Conservation (phyloP, 73 alveolate species). For the Paramecium primaurelia region DNA sequence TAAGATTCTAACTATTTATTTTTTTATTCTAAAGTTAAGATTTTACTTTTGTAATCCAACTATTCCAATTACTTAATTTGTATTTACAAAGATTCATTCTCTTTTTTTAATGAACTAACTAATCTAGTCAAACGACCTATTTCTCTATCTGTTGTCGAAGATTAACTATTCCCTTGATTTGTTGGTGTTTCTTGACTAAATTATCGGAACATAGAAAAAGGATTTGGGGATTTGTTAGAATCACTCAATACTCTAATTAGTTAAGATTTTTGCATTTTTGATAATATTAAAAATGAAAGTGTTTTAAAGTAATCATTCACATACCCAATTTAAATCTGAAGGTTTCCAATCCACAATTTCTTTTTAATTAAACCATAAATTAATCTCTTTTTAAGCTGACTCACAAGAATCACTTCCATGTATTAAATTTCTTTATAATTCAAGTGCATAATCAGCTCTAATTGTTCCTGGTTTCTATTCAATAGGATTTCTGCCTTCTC, state of each 20-base stretch:
- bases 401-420: slow-evolving; percentile 79
- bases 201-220: slow-evolving; percentile 53
- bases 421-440: slow-evolving; percentile 65
- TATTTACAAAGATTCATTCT: neutral
- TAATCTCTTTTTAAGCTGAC: slow-evolving; percentile 76
- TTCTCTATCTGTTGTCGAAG: neutral
- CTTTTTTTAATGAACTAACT: neutral
- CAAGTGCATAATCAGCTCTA: slow-evolving; percentile 75
- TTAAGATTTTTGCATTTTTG: neutral
- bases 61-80: neutral
- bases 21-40: neutral
- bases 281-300: neutral
- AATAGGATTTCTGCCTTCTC: slow-evolving; percentile 69
- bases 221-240: slow-evolving; percentile 42
- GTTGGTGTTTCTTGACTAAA: neutral
- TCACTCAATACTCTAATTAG: slow-evolving; percentile 5
- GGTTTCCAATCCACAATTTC: slow-evolving; percentile 71
- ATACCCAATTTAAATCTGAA: slow-evolving; percentile 68
- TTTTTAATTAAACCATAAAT: slow-evolving; percentile 68
- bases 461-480: slow-evolving; percentile 77
- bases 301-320: slow-evolving; percentile 56
- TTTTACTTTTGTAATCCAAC: neutral
- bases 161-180: neutral
- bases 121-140: neutral
- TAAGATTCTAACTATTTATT: neutral